These are phyloP conservation scores for Xylaria arbuscula DNA, from an alignment of 2,329 filamentous ascomycete species.

Conservation along the genomic window DNA sequence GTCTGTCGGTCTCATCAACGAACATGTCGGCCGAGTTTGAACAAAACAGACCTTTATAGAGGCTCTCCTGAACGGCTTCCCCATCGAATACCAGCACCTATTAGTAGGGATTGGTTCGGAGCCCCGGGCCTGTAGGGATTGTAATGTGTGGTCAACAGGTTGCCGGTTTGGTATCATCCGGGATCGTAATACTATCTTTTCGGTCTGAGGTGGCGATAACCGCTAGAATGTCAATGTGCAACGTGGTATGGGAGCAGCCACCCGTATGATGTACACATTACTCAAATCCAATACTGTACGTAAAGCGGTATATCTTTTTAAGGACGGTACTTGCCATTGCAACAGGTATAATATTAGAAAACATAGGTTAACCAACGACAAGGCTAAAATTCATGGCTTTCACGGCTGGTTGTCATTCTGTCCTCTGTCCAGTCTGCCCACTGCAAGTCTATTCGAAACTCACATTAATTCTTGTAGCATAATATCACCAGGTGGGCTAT, in stretches of 20 bases:
- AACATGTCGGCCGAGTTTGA: not conserved
- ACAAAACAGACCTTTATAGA: not conserved
- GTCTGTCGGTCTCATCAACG: constrained; percentile 1
- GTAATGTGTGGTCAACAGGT: not conserved
- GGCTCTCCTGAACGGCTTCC: not conserved
- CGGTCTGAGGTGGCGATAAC: constrained; percentile 16
- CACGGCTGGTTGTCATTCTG: not conserved
- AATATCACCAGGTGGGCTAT: not conserved
- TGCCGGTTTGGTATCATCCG: constrained; percentile 14
- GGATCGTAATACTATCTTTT: constrained; percentile 12
- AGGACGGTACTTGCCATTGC: constrained; percentile 2
- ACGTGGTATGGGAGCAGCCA: not conserved
- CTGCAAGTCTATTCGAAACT: not conserved
- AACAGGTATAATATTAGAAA: constrained; percentile 3
- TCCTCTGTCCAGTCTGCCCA: not conserved
- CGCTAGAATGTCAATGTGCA: constrained; percentile 8
- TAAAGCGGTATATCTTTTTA: constrained; percentile 2
- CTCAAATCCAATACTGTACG: not conserved
- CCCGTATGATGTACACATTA: constrained; percentile 18
- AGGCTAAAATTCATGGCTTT: not conserved
- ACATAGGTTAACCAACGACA: constrained; percentile 7
- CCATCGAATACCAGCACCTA: constrained; percentile 4
- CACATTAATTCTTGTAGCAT: not conserved
- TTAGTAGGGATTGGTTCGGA: constrained; percentile 13
- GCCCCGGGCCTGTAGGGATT: constrained; percentile 15